Conservation (phyloP, 2,329 filamentous ascomycete genomes). For the Lachnum nothofagi region DNA sequence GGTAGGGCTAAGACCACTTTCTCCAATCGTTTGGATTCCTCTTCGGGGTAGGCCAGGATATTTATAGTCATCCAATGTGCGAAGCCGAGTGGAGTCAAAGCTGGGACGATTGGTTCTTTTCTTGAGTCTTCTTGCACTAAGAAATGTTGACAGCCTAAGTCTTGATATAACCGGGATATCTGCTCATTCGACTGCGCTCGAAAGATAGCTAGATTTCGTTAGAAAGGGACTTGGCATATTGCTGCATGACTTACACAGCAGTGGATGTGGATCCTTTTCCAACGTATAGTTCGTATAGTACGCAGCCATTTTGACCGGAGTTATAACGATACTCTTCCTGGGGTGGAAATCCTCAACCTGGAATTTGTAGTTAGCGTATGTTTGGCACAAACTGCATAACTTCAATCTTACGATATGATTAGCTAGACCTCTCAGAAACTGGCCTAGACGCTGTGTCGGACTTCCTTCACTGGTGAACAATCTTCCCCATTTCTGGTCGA, state of each 20-base stretch:
- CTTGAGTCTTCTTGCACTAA: constrained; percentile 52
- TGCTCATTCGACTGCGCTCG: constrained; percentile 36
- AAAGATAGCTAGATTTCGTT: constrained; percentile 22
- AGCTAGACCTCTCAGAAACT: constrained; percentile 70
- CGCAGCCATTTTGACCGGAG: constrained; percentile 67
- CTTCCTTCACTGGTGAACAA: constrained; percentile 65
- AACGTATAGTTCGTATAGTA: constrained; percentile 67
- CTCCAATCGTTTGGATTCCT: constrained; percentile 65
- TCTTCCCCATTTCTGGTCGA: constrained; percentile 71
- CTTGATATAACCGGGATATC: constrained; percentile 54
- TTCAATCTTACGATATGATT: constrained; percentile 59
- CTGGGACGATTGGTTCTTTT: constrained; percentile 55
- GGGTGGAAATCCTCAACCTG: constrained; percentile 67
- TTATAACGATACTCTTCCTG: constrained; percentile 63
- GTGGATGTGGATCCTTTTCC: constrained; percentile 62
- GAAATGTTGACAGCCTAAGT: constrained; percentile 54
- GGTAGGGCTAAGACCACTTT: constrained; percentile 66
- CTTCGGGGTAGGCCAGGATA: constrained; percentile 70
- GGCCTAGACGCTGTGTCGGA: constrained; percentile 62
- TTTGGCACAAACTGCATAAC: not conserved
- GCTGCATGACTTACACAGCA: constrained; percentile 51
- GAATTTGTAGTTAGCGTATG: constrained; percentile 10
- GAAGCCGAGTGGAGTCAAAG: constrained; percentile 63
- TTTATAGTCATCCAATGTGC: constrained; percentile 66
- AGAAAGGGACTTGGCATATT: constrained; percentile 1